A percentile compares a stretch with the other conserved stretches of the same genome.
phyloP scores from a whole-genome alignment of 768 basidiomycete genomes.

The Pulveroboletus frians region DNA sequence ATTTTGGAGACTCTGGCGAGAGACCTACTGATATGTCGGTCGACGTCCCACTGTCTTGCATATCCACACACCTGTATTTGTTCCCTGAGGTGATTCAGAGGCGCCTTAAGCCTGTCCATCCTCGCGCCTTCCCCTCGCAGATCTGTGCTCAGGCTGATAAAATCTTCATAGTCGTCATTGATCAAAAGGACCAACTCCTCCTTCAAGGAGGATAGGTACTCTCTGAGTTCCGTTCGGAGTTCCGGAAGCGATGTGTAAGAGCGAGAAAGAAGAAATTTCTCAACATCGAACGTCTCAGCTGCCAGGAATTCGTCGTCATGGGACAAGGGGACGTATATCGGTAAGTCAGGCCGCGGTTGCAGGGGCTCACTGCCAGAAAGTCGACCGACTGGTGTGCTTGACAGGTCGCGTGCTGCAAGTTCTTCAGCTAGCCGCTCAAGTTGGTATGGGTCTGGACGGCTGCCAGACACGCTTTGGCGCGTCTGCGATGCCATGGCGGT shows the following conservation, averaged over 20 bases:
- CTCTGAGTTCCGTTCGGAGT: slow-evolving; percentile 78
- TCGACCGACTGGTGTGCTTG: slow-evolving; percentile 11
- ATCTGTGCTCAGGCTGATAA: slow-evolving; percentile 93
- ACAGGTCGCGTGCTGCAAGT: slow-evolving; percentile 51
- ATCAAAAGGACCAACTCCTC: slow-evolving; percentile 94
- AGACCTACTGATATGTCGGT: slow-evolving; percentile 35
- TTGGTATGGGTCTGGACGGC: slow-evolving; percentile 51
- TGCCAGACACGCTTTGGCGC: slow-evolving; percentile 11
- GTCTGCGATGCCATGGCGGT: slow-evolving; percentile 16
- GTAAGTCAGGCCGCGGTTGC: slow-evolving; percentile 43
- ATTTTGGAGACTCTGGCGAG: slow-evolving; percentile 54
- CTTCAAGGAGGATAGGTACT: slow-evolving; percentile 78
- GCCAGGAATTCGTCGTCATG: slow-evolving; percentile 74
- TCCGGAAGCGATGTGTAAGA: slow-evolving; percentile 83
- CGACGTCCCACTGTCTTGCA: neutral
- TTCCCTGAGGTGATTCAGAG: slow-evolving; percentile 55
- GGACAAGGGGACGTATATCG: slow-evolving; percentile 65
- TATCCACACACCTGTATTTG: slow-evolving; percentile 56
- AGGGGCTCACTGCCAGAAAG: slow-evolving; percentile 7
- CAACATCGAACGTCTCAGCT: slow-evolving; percentile 68
- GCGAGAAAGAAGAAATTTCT: slow-evolving; percentile 83
- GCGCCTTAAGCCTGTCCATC: slow-evolving; percentile 60
- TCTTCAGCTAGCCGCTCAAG: slow-evolving; percentile 72
- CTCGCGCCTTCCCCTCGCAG: slow-evolving; percentile 78
- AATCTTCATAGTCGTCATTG: slow-evolving; percentile 97